Evolutionary conservation across 495 filamentous ascomycete species (phyloP), one percentile per base, ranked within the genome.

Genomic region (Hapsidospora chrysogenum): DNA sequence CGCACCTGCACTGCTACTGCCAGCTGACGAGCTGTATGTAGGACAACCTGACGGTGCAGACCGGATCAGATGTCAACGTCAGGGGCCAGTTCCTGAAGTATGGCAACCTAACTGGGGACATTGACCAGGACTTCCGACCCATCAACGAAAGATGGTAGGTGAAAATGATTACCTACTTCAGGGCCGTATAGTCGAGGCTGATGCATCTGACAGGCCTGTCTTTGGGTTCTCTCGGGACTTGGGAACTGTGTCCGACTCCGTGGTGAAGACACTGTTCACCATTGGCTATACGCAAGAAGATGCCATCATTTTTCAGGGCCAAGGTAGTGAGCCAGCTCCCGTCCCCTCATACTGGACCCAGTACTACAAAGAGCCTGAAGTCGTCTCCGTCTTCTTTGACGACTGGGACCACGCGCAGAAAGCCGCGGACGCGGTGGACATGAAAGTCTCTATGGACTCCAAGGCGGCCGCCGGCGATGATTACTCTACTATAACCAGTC

Each of bases 141-240:
- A 77, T 93, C 39, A 68, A 71, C 45, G 72, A 83, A 19, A 65
- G 78, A 28, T 80, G 80, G 63, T 64, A 46, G 37, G 44, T 41
- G 17, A 23, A 17, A n/a, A n/a, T n/a, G n/a, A n/a, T 20, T 11
- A 1, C 11, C 28, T 11, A 11, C 29, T 9, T 39, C 13, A 35
- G 13, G 9, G 9, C 13, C 25, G n/a, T 9, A 18, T 28, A n/a
- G 2, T 3, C 9, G 6, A 27, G 26, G 28, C 47, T 57, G 9
- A 56, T 31, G 9, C 14, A 10, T 33, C 15, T n/a, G 8, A 0
- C 20, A 66, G 63, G 58, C 87, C 87, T 0, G 80, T 92, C 9
- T 93, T 96, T 58, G 85, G 79, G 0, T 92, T 92, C 49, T 68
- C 80, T 16, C 87, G 89, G 46, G 67, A 76, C 13, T 77, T 93